phyloP scores from a whole-genome alignment of 345 rosid genomes.

The Reutealis trisperma region DNA sequence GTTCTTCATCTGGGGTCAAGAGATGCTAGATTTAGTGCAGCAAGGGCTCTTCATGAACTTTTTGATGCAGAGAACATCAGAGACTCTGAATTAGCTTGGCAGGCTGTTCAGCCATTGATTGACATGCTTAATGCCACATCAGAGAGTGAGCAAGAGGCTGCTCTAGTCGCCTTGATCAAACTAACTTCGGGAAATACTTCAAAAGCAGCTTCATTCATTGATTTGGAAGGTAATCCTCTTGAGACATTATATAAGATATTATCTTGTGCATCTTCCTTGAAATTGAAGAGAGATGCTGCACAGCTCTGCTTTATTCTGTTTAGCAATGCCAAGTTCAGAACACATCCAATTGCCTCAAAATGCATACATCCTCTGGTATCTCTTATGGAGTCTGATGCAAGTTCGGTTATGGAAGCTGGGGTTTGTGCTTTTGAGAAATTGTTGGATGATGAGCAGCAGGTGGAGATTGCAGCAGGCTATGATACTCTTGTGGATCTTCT shows the following conservation, averaged over 20 bases:
- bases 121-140: constrained; percentile 76
- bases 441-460: constrained; percentile 69
- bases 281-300: constrained; percentile 74
- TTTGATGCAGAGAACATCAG: constrained; percentile 68
- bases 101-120: constrained; percentile 79
- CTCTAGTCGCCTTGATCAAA: constrained; percentile 71
- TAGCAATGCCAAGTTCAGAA: constrained; percentile 52
- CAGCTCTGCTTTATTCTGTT: constrained; percentile 64
- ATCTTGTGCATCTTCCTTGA: constrained; percentile 62
- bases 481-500: constrained; percentile 58
- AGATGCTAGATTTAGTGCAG: constrained; percentile 76
- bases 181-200: constrained; percentile 59
- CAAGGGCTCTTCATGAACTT: constrained; percentile 76
- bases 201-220: constrained; percentile 48
- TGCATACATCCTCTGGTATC: constrained; percentile 64
- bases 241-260: constrained; percentile 60
- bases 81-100: constrained; percentile 68
- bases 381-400: constrained; percentile 58
- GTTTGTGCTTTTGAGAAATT: constrained; percentile 73
- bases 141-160: constrained; percentile 76
- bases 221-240: constrained; percentile 65
- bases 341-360: constrained; percentile 52
- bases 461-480: constrained; percentile 59
- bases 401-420: constrained; percentile 57
- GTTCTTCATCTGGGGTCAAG: constrained; percentile 80